phyloP scores from a whole-genome alignment of 805 yeast genomes.

The Brettanomyces naardenensis region DNA sequence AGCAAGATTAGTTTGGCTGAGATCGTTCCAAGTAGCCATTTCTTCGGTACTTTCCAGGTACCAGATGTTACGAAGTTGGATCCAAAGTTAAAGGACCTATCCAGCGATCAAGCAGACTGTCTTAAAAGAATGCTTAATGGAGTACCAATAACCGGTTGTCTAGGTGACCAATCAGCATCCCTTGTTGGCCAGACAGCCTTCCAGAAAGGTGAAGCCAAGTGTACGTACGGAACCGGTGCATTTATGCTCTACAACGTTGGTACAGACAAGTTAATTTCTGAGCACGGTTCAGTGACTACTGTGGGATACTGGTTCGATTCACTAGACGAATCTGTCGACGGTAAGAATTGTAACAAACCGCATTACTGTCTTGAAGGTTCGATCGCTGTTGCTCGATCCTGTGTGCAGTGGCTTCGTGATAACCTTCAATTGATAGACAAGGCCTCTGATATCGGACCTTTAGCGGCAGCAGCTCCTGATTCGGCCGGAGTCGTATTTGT shows the following conservation, averaged over 20 bases:
- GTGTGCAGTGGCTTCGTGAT: slow-evolving; percentile 90
- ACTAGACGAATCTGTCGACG: slow-evolving; percentile 34
- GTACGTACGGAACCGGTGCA: slow-evolving; percentile 96
- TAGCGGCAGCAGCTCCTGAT: slow-evolving; percentile 73
- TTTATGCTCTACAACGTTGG: slow-evolving; percentile 89
- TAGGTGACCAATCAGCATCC: slow-evolving; percentile 93
- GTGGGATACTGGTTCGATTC: slow-evolving; percentile 85
- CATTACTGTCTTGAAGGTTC: slow-evolving; percentile 93
- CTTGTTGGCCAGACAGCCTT: slow-evolving; percentile 88
- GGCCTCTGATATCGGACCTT: slow-evolving; percentile 83
- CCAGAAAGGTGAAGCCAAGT: slow-evolving; percentile 77
- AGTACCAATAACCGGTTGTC: slow-evolving; percentile 78
- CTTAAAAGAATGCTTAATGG: slow-evolving; percentile 40
- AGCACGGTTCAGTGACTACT: slow-evolving; percentile 82
- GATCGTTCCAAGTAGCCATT: slow-evolving; percentile 70
- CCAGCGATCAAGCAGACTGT: slow-evolving; percentile 31
- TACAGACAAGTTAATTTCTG: slow-evolving; percentile 53
- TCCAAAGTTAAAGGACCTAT: slow-evolving; percentile 3
- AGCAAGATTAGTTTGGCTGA: slow-evolving; percentile 61
- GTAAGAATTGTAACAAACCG: slow-evolving; percentile 40
- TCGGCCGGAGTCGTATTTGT: slow-evolving; percentile 92
- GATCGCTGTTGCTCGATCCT: slow-evolving; percentile 92
- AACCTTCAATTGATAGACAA: slow-evolving; percentile 74
- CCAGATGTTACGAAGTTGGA: slow-evolving; percentile 37
- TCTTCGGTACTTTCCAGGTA: slow-evolving; percentile 62